These are phyloP conservation scores for Croton laevigatus DNA, from an alignment of 441 rosid species.

Conservation along the genomic window DNA sequence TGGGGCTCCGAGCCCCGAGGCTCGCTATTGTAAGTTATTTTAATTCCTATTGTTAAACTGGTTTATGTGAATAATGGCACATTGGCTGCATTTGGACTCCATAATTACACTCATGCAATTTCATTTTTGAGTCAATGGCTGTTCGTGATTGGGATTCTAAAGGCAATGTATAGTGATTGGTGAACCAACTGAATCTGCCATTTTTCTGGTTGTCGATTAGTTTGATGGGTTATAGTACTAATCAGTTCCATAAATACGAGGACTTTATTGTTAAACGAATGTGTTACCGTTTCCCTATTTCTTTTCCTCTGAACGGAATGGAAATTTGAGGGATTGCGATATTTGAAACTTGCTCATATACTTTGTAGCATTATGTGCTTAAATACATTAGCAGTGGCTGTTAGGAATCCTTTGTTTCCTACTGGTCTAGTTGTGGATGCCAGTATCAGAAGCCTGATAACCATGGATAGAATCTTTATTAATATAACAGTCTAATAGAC, in stretches of 20 bases:
- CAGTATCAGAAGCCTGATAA: background rate
- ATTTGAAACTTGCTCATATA: background rate
- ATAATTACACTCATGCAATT: background rate
- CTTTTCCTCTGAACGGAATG: no score
- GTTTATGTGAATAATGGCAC: background rate
- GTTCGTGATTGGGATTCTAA: background rate
- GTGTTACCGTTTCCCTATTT: background rate
- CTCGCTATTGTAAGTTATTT: conserved; percentile 79
- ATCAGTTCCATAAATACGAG: background rate
- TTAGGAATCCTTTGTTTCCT: background rate
- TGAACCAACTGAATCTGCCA: no score
- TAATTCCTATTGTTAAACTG: background rate
- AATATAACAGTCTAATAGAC: background rate
- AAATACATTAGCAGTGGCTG: background rate
- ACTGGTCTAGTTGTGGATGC: background rate
- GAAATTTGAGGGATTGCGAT: background rate
- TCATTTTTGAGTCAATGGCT: background rate
- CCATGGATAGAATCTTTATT: background rate
- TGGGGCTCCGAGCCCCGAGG: conserved; percentile 82
- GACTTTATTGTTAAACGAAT: no score
- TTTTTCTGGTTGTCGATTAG: no score
- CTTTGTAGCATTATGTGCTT: background rate
- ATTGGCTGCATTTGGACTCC: background rate
- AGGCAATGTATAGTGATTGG: background rate
- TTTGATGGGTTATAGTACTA: no score